phyloP scores from a whole-genome alignment of 441 rosid genomes.

The Erodium trifolium region DNA sequence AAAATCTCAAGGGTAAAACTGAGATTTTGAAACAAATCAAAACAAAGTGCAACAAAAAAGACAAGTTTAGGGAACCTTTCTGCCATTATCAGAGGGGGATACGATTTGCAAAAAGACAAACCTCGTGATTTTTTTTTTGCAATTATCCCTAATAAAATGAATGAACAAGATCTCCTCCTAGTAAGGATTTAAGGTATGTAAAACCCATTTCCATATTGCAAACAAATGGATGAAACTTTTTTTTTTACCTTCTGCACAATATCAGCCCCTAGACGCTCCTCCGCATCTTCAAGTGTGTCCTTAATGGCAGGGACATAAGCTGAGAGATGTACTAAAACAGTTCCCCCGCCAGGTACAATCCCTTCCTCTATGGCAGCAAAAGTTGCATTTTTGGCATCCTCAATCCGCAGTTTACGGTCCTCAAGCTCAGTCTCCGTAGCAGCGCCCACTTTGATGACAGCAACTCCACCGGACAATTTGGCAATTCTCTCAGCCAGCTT shows the following conservation, averaged over 20 bases:
- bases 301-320: slow-evolving; percentile 53
- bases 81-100: no score
- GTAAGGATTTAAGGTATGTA: no score
- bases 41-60: no score
- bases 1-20: no score
- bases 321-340: slow-evolving; percentile 76
- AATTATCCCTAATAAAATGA: no score
- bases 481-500: slow-evolving; percentile 94
- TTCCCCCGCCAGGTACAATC: slow-evolving; percentile 93
- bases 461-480: slow-evolving; percentile 89
- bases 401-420: slow-evolving; percentile 84
- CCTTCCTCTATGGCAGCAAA: slow-evolving; percentile 98
- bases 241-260: slow-evolving; percentile 74
- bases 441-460: slow-evolving; percentile 91
- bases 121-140: no score
- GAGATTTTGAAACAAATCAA: no score
- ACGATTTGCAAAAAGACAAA: no score
- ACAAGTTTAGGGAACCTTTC: no score
- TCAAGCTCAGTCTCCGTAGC: slow-evolving; percentile 96
- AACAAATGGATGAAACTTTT: slow-evolving; percentile 2
- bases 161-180: no score
- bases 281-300: slow-evolving; percentile 60
- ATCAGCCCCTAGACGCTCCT: slow-evolving; percentile 82
- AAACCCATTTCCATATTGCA: not conserved
- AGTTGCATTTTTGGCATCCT: slow-evolving; percentile 94